Percentiles rank a stretch among this genome's conserved stretches.
These are phyloP conservation scores for Solanum habrochaites DNA, from an alignment of 257 asterid species.

Conservation along the genomic window DNA sequence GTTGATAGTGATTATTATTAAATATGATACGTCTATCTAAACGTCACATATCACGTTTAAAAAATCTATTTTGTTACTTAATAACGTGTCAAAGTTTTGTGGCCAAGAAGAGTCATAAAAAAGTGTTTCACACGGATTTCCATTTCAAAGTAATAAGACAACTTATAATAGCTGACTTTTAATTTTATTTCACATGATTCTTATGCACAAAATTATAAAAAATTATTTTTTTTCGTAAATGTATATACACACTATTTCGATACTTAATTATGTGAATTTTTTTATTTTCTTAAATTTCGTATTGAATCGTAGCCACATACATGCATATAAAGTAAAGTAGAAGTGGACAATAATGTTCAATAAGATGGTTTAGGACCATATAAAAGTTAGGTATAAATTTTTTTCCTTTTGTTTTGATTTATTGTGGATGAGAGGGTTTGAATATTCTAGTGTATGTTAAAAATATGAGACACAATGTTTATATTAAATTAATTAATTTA, in stretches of 20 bases:
- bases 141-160: neutral
- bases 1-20: neutral
- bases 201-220: neutral
- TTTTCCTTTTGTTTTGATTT: neutral
- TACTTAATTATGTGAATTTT: rapidly evolving
- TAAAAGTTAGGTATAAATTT: neutral
- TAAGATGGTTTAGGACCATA: neutral
- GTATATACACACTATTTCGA: neutral
- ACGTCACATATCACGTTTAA: neutral
- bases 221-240: neutral
- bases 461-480: too few relatives aligned
- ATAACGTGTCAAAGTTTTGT: neutral
- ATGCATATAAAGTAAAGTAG: neutral
- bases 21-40: neutral
- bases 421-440: neutral
- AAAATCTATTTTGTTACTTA: neutral
- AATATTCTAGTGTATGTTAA: neutral
- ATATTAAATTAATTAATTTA: too few relatives aligned
- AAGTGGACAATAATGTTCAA: neutral
- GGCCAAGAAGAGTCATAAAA: neutral
- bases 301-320: rapidly evolving
- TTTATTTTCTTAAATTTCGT: neutral
- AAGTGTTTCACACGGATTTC: neutral
- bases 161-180: neutral
- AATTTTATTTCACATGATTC: neutral